Base-by-base conservation (phyloP, 2,329 filamentous ascomycete genomes). In the Cucurbitaria berberidis region DNA sequence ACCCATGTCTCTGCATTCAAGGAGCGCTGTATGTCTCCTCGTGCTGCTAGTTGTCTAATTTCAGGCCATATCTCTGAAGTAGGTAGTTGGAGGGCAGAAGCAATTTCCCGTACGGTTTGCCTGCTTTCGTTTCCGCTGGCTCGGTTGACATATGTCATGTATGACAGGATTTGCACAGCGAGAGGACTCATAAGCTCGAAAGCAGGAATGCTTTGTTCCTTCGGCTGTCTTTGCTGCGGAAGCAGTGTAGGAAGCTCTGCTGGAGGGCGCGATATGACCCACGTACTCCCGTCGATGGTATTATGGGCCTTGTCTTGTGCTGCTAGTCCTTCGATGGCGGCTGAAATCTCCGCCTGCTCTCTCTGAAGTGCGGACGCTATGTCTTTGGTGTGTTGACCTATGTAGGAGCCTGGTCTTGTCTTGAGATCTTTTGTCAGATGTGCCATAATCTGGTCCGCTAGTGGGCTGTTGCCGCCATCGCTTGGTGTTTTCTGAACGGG, bases 361-460 rank as follows among this genome's bases (percentile, higher is more conserved):
- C 27, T 43, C 2, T 36, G 19, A 2, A 66, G 22, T 10, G 42
- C 49, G 6, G 39, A 39, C 7, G 60, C 57, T 10, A 67, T 60
- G 5, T 48, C 35, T 0, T 45, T 34, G 4, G 35, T 39, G 1
- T 38, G 24, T 24, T 62, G 47, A 11, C 64, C 64, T 22, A 64
- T 59, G 19, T 67, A 64, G 1, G 64, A 66, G 1, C 59, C 61
- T 15, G 51, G 50, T 15, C 62, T 49, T 3, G 50, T 46, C 10
- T 51, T 59, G 0, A 62, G 24, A 15, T 66, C 63, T 18, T 53
- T 8, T 1, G 19, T 53, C 9, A 67, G 48, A 39, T 64, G 42
- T 0, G 21, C 15, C 6, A 67, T 43, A 13, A 67, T 48, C 0
- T 44, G 42, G n/a, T 40, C 18, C 16, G 55, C 44, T 3, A 64